Evolutionary conservation across 169 alveolate genomes (phyloP).

Genomic region (Eimeria necatrix): DNA sequence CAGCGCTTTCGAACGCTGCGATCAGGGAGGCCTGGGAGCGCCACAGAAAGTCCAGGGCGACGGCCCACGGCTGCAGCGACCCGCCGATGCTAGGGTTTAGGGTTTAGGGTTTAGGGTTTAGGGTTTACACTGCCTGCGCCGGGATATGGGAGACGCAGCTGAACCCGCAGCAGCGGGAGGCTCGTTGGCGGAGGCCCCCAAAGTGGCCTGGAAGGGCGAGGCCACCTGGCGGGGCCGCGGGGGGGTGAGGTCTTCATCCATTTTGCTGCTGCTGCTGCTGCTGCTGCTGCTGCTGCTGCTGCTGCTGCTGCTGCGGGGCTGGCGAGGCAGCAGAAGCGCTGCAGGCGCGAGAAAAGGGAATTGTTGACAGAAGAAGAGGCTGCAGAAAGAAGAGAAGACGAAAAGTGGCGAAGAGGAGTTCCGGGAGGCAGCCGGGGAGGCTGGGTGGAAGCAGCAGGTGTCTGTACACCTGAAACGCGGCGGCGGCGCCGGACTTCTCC

Average conservation of each 20-base stretch:
- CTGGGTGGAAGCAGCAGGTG: not conserved
- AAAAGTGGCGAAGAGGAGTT: not conserved
- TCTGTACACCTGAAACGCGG: not conserved
- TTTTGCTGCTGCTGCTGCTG: not conserved
- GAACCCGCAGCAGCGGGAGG: not conserved
- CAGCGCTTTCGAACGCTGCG: too few relatives aligned
- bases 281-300: not conserved
- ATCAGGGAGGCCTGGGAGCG: not conserved
- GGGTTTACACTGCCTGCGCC: not conserved
- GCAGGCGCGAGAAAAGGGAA: too few relatives aligned
- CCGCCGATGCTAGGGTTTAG: too few relatives aligned
- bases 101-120: slow-evolving; percentile 20
- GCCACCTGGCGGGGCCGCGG: not conserved
- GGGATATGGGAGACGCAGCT: not conserved
- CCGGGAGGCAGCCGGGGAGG: not conserved
- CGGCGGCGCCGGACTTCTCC: not conserved
- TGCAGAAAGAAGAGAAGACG: not conserved
- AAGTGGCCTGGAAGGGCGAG: too few relatives aligned
- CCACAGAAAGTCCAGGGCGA: too few relatives aligned
- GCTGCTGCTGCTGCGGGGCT: not conserved
- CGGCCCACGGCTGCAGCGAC: too few relatives aligned
- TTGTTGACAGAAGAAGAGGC: not conserved
- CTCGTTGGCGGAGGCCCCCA: not conserved
- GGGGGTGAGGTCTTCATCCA: not conserved
- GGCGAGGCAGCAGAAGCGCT: not conserved